Evolutionary conservation across 805 yeast genomes (phyloP), one percentile per base, ranked within the genome.

Genomic region (Ogataea siamensis): DNA sequence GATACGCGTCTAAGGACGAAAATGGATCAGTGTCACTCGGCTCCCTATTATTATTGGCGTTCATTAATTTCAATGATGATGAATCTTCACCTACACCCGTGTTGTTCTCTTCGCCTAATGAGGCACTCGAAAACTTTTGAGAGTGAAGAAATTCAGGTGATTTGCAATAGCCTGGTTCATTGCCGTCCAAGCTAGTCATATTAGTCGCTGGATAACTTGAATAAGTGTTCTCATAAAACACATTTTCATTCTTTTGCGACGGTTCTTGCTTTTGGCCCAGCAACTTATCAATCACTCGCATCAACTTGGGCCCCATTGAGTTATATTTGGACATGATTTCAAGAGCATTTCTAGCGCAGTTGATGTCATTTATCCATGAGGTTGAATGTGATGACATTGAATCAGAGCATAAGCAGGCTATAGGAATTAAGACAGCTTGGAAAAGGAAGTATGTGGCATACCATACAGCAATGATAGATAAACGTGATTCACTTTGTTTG

Each of bases 391-490:
- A 65, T 10, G 76, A 69, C 5, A 51, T 50, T 5, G 77, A 72
- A 38, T 76, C 79, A 7, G 78, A 67, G 42, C 76, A 70, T 12
- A 72, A 53, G 47, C 78, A 74, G 7, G 74, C 71, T 36, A 78
- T 67, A 7, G 81, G 78, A 33, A 80, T 74, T 39, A 80, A 58
- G 4, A 74, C 71, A 2, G 85, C 83, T 54, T 80, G 84, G 58
- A 79, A 78, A 10, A 78, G 46, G 54, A 76, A 80, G 51, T 76
- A 80, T 0, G 78, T 73, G 4, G 82, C 74, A 57, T 78, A 75
- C 86, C 86, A 80, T 18, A 75, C 70, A 10, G 76, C 66, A 20
- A 77, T 62, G 17, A 72, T 68, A n/a, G 75, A 66, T 13, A 68
- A 34, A 26, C 46, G 42, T 14, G 43, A 7, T 11, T 43, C 40